Conservation (phyloP, 495 filamentous ascomycete species). For the Penicillium robsamsonii region DNA sequence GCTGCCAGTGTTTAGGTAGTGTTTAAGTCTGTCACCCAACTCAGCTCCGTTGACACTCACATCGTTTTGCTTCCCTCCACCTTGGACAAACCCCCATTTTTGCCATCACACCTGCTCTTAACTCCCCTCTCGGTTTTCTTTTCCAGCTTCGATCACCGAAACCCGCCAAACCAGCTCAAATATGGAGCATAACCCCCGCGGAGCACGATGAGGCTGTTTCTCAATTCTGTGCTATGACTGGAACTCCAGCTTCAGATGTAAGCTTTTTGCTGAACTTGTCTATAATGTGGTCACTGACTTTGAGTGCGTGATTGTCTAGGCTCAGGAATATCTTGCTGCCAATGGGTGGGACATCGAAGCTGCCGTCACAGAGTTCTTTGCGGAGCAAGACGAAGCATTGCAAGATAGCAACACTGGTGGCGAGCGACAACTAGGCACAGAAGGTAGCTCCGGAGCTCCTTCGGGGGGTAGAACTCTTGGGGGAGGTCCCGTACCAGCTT, state of each 20-base stretch:
- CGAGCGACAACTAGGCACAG: conserved; percentile 33
- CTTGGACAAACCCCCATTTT: not conserved
- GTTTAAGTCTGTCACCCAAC: conserved; percentile 21
- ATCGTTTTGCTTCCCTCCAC: conserved; percentile 1
- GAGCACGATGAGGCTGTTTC: conserved; percentile 68
- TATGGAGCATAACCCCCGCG: conserved; percentile 55
- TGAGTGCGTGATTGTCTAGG: conserved; percentile 44
- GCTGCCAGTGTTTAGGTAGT: conserved; percentile 19
- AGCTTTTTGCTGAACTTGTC: conserved; percentile 10
- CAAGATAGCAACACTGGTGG: conserved; percentile 37
- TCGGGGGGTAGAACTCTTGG: conserved; percentile 33
- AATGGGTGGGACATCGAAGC: conserved; percentile 67
- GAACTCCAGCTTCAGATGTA: conserved; percentile 63
- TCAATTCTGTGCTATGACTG: conserved; percentile 72
- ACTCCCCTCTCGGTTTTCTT: not conserved
- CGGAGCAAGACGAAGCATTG: conserved; percentile 60
- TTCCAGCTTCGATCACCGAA: not conserved
- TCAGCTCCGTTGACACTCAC: conserved; percentile 17
- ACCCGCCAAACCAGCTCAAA: conserved; percentile 17
- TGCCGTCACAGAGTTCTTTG: conserved; percentile 68
- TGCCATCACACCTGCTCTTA: not conserved
- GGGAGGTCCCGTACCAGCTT: conserved; percentile 27
- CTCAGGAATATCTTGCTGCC: conserved; percentile 64
- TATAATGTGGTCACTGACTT: conserved; percentile 2
- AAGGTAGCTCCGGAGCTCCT: conserved; percentile 18